Conservation (phyloP, 148 eudicot genomes). For the Rheum nobile region DNA sequence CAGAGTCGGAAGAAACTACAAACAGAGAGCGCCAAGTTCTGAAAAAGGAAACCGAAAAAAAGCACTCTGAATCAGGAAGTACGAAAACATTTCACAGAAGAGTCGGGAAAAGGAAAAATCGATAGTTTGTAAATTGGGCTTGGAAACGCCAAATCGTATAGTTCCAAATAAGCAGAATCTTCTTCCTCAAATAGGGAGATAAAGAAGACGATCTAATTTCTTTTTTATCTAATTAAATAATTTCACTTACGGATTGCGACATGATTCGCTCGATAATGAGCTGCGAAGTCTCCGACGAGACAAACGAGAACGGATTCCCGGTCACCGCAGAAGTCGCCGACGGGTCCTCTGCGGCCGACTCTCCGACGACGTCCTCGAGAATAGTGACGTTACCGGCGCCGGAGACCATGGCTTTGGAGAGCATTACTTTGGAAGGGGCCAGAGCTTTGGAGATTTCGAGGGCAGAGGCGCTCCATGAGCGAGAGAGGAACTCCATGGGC, state of each 20-base stretch:
- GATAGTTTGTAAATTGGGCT: not conserved
- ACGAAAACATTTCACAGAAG: not conserved
- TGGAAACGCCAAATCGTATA: not conserved
- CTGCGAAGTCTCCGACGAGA: conserved; percentile 80
- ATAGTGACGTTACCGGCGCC: conserved; percentile 17
- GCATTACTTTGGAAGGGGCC: conserved; percentile 26
- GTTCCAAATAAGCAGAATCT: not conserved
- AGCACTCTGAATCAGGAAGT: not conserved
- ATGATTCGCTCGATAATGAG: conserved; percentile 85
- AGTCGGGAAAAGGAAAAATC: not conserved
- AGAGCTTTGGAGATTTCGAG: conserved; percentile 60
- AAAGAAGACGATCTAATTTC: not conserved
- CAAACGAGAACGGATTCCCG: conserved; percentile 71
- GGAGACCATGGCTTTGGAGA: conserved; percentile 16
- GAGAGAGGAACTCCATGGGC: conserved; percentile 89
- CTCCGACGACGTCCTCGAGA: conserved; percentile 39
- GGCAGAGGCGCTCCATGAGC: conserved; percentile 91
- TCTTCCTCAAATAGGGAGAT: not conserved
- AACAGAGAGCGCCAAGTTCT: not conserved
- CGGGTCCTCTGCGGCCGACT: conserved; percentile 21
- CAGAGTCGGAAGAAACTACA: not conserved
- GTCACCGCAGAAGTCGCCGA: conserved; percentile 12
- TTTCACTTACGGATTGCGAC: conserved; percentile 73
- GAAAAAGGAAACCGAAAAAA: not conserved
- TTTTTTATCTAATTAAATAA: too few species aligned